phyloP scores from a whole-genome alignment of 306 rosid species.

The Mimosa pudica region DNA sequence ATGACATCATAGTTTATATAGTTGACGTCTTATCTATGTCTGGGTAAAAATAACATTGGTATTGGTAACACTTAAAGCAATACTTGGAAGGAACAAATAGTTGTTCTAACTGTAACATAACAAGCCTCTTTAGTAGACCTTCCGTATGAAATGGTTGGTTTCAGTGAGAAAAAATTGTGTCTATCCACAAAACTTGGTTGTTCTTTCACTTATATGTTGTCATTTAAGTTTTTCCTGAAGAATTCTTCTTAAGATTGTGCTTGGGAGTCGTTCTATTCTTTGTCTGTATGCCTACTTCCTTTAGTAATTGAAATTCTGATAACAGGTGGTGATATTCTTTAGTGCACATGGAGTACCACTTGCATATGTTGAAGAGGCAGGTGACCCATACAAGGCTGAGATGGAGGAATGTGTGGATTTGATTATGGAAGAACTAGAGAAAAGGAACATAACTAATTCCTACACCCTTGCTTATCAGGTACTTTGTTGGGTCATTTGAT shows the following conservation, averaged over 20 bases:
- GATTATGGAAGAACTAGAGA: conserved; percentile 92
- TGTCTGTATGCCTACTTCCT: conserved; percentile 24
- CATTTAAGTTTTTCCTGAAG: conserved; percentile 15
- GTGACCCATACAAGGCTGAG: conserved; percentile 97
- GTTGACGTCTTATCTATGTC: background rate
- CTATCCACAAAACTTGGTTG: conserved; percentile 1
- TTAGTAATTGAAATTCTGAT: conserved; percentile 33
- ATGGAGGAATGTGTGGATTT: conserved; percentile 97
- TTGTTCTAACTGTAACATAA: background rate
- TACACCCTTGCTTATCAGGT: conserved; percentile 98
- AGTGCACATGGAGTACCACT: conserved; percentile 98
- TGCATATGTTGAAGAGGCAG: conserved; percentile 98
- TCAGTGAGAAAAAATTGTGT: conserved; percentile 2
- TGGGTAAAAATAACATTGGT: background rate
- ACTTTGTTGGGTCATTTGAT: background rate
- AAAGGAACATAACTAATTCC: conserved; percentile 68
- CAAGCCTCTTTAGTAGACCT: background rate
- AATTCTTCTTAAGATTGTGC: background rate
- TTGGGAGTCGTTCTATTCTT: conserved; percentile 15
- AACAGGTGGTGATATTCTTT: conserved; percentile 85
- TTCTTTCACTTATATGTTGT: conserved; percentile 5
- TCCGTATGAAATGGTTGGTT: background rate
- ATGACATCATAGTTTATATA: background rate
- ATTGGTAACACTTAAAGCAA: background rate
- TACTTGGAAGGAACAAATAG: background rate